Conservation (phyloP, 176 grass and related monocot species). For the Ensete ventricosum region DNA sequence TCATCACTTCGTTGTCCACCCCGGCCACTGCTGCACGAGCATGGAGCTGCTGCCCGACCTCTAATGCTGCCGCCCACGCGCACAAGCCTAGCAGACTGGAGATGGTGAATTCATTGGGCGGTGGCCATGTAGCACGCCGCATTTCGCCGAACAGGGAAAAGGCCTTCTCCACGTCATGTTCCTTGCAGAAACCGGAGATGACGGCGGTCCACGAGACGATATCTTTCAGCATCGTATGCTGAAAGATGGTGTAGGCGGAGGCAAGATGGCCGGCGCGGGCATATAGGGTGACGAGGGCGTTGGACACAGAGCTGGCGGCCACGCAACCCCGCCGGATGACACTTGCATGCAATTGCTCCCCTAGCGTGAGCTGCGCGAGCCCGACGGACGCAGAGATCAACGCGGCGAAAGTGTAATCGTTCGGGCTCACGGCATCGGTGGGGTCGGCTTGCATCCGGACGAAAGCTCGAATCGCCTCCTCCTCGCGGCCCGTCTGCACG, state of each 20-base stretch:
- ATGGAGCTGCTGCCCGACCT: conserved; percentile 40
- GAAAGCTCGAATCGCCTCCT: conserved; percentile 39
- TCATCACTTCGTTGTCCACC: conserved; percentile 29
- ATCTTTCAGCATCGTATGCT: conserved; percentile 35
- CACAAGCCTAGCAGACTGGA: conserved; percentile 41
- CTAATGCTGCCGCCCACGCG: conserved; percentile 28
- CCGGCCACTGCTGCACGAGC: conserved; percentile 24
- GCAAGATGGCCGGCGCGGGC: conserved; percentile 19
- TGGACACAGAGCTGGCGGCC: conserved; percentile 29
- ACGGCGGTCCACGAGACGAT: conserved; percentile 59
- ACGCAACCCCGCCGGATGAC: conserved; percentile 31
- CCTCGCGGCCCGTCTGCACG: conserved; percentile 25
- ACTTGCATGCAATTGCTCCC: conserved; percentile 46
- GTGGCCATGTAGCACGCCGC: conserved; percentile 16
- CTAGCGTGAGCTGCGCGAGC: conserved; percentile 13
- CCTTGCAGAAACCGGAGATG: conserved; percentile 42
- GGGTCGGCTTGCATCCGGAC: conserved; percentile 26
- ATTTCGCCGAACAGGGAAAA: conserved; percentile 47
- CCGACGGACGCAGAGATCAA: conserved; percentile 43
- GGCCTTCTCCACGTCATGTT: conserved; percentile 30
- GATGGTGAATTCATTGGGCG: conserved; percentile 57
- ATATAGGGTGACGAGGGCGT: conserved; percentile 59
- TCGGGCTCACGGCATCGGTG: conserved; percentile 24
- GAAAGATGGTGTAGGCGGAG: conserved; percentile 33
- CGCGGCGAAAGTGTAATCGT: conserved; percentile 53